These are phyloP conservation scores for Solidago caesia DNA, from an alignment of 129 eudicot species.

Conservation along the genomic window DNA sequence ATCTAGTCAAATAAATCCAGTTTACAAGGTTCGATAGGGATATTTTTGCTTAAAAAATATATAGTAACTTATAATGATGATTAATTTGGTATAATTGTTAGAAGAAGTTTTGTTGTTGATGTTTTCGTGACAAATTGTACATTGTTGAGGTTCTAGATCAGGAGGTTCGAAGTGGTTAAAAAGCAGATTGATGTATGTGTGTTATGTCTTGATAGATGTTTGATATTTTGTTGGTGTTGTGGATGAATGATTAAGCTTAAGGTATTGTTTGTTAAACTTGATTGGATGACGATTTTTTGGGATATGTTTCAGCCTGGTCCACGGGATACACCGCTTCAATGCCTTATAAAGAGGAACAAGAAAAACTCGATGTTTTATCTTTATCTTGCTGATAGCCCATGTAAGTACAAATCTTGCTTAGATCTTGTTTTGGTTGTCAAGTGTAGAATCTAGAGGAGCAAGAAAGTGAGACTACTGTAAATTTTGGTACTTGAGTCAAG, in stretches of 20 bases:
- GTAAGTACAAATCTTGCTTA: slow-evolving; percentile 45
- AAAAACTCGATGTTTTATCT: slow-evolving; percentile 71
- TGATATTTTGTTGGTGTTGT: not conserved
- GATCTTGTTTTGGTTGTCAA: slow-evolving; percentile 5
- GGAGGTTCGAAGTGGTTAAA: slow-evolving; percentile 3
- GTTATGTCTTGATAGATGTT: slow-evolving; percentile 3
- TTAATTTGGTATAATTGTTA: not conserved
- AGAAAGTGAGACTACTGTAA: slow-evolving; percentile 15
- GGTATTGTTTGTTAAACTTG: slow-evolving; percentile 11
- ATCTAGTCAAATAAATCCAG: not conserved
- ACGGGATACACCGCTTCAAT: slow-evolving; percentile 71
- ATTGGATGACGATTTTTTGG: slow-evolving; percentile 6
- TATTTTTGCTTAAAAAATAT: not conserved
- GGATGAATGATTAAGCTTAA: slow-evolving; percentile 9
- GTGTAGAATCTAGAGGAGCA: slow-evolving; percentile 13
- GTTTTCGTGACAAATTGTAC: not conserved
- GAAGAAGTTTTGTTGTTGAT: not conserved
- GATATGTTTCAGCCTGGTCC: slow-evolving; percentile 80
- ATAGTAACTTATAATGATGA: slow-evolving; percentile 5
- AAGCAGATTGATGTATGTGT: not conserved
- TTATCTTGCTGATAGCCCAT: slow-evolving; percentile 72
- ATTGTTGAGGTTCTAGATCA: not conserved
- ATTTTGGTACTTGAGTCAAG: slow-evolving; percentile 13
- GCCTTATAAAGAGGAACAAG: slow-evolving; percentile 88
- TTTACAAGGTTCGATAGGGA: not conserved